Evolutionary conservation across 164 flowering plant genomes (phyloP), one percentile per base, ranked within the genome.

Genomic region (Buxus sempervirens): DNA sequence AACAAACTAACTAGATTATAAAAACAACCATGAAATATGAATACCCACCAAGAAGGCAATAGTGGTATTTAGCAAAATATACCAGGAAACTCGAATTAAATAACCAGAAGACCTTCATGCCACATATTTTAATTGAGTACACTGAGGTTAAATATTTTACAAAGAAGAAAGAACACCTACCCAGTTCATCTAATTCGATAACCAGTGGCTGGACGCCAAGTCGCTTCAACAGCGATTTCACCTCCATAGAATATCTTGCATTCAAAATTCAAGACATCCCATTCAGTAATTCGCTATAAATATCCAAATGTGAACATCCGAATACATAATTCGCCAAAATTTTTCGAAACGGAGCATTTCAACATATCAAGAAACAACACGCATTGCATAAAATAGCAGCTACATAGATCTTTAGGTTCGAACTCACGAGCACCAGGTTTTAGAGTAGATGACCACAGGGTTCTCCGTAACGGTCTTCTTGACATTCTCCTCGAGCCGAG

Each of bases 361-460:
- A 60, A 20, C 18, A 18, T 0, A 18, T 23, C 69, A 59, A 62
- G 22, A 42, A 28, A 55, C 21, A 66, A 69, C 54, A 70, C 1
- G 59, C 21, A 1, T 7, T 57, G 26, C 60, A 32, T 26, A 53
- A 61, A 48, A 16, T 21, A 42, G 23, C 22, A 28, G 36, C 18
- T 16, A 16, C 18, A 9, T 12, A 45, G n/a, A 16, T 66, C 73
- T 54, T 49, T 10, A 59, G 41, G 51, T 49, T 72, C 41, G 58
- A 60, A 90, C 98, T 84, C 75, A 94, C 97, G 98, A 90, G 66
- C 98, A 94, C 97, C 96, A 94, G 26, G 89, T 85, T 75, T 94
- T 94, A 70, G 98, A 94, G 83, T 91, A 94, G 61, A 91, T 85
- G 24, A 94, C 98, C 64, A 91, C 91, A 19, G 90, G 87, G 75